Evolutionary conservation across 805 yeast species (phyloP), one percentile per base, ranked within the genome.

Genomic region (Yamadazyma ubonensis): DNA sequence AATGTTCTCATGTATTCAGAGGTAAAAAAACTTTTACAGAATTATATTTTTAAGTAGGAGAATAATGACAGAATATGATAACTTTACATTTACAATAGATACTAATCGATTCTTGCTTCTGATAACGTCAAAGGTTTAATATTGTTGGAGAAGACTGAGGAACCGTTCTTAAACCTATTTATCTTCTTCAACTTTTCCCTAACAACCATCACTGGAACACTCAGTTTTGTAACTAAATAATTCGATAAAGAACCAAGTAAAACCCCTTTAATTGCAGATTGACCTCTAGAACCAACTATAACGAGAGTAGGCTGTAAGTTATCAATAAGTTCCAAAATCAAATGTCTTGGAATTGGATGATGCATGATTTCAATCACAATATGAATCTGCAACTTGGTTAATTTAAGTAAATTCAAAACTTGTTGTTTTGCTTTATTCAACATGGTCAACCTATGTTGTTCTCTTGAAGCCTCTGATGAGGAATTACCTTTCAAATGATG

Each of bases 201-300:
- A 15, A 84, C 91, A 35, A 83, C 90, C 91, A 83, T 83, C 16
- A 83, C 90, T 0, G 91, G 90, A 2, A 81, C 86, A 12, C 81
- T 65, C 51, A 82, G 76, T 57, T 81, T 79, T 12, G 86, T 79
- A 12, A 83, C 87, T 46, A 83, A 63, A 56, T 83, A 83, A 51
- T 83, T 83, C 2, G 87, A 80, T 42, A 84, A 70, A 2, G 86
- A 79, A 2, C 91, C 91, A 45, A 83, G 70, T 38, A 83, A 69
- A 6, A 83, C 87, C 5, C 91, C 90, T 56, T 80, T 80, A 25
- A 83, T 63, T 3, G 88, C 86, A 40, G 79, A 70, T 45, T 79
- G 78, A 21, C 91, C 91, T 49, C 83, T 77, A 3, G 88, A 82
- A 0, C 91, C 91, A 8, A 83, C 84, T 37, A 83, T 75, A 5